These are phyloP conservation scores for Phytophthora pinifolia DNA, from an alignment of 352 stramenopile species.

Conservation along the genomic window DNA sequence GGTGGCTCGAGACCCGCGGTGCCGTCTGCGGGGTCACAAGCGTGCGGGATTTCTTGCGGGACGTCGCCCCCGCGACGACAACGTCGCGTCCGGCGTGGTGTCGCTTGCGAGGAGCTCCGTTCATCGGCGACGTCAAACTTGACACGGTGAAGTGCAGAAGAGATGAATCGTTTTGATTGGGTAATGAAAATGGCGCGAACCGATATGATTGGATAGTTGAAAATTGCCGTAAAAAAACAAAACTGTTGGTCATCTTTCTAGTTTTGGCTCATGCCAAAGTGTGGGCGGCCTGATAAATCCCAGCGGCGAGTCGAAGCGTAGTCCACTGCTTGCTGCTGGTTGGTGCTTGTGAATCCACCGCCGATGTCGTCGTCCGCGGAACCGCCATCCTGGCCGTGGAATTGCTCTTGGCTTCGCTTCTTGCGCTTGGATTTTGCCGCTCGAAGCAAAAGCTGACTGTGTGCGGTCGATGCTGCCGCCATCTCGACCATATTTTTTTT, in stretches of 20 bases:
- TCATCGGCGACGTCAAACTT: slow-evolving; percentile 16
- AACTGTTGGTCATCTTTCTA: neutral
- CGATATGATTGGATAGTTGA: slow-evolving; percentile 16
- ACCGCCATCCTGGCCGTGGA: neutral
- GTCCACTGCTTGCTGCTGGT: neutral
- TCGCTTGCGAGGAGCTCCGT: slow-evolving; percentile 61
- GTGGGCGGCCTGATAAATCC: slow-evolving; percentile 13
- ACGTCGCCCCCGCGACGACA: slow-evolving; percentile 15
- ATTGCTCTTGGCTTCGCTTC: neutral
- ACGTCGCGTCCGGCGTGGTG: slow-evolving; percentile 19
- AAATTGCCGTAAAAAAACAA: neutral
- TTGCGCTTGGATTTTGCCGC: slow-evolving; percentile 4
- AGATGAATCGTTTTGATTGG: slow-evolving; percentile 4
- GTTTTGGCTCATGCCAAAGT: slow-evolving; percentile 10
- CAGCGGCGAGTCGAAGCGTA: slow-evolving; percentile 11
- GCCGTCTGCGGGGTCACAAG: slow-evolving; percentile 23
- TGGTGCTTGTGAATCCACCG: slow-evolving; percentile 2
- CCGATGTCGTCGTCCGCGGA: neutral
- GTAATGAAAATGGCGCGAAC: slow-evolving; percentile 14
- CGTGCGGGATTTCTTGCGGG: slow-evolving; percentile 35
- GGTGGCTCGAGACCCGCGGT: slow-evolving; percentile 4
- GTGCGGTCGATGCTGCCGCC: slow-evolving; percentile 2
- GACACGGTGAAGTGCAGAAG: slow-evolving; percentile 2
- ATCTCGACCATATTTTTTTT: slow-evolving; percentile 8
- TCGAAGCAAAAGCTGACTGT: neutral